Evolutionary conservation across 768 basidiomycete species (phyloP), one percentile per base, ranked within the genome.

Genomic region (Coprinopsis sp.): DNA sequence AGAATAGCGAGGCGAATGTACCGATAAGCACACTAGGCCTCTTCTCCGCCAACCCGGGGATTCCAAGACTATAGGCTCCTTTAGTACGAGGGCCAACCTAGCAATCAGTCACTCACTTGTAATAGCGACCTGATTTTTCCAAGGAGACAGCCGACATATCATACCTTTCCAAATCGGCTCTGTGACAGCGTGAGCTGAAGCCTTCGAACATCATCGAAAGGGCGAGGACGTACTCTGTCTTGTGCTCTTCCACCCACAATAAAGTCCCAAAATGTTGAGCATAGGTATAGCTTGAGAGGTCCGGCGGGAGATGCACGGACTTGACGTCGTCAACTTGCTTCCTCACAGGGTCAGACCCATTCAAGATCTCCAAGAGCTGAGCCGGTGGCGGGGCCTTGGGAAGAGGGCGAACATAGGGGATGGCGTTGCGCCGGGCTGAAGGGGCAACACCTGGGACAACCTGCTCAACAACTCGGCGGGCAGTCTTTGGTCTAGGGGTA

Each of bases 21-120:
- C 82, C 81, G 23, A 79, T 67, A 4, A 81, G 68, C 14, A 81
- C 72, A 47, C 76, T 76, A 0, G 79, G 76, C 1, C 79, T 66
- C 47, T 79, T 80, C 53, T 81, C 79, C 2, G 78, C 76, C 4
- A 82, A 59, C 1, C 78, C 79, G 11, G 76, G 66, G 16, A 64
- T 60, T 0, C 12, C n/a, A 18, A 64, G 50, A 48, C 66, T 67
- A 30, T 10, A 11, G 22, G 22, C 16, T 12, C 8, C 38, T 6
- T 6, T 19, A 21, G 25, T 10, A 6, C 5, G 25, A 16, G 10
- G 6, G 21, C 18, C 12, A 39, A 5, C 14, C 7, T 19, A 16
- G 11, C 10, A 12, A 18, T 21, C 8, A 52, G 30, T 18, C 1
- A 48, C 73, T 30, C 48, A 74, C 74, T 69, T 69, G 51, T 72